phyloP scores from a whole-genome alignment of 495 filamentous ascomycete species.

The Oidiodendron maius region DNA sequence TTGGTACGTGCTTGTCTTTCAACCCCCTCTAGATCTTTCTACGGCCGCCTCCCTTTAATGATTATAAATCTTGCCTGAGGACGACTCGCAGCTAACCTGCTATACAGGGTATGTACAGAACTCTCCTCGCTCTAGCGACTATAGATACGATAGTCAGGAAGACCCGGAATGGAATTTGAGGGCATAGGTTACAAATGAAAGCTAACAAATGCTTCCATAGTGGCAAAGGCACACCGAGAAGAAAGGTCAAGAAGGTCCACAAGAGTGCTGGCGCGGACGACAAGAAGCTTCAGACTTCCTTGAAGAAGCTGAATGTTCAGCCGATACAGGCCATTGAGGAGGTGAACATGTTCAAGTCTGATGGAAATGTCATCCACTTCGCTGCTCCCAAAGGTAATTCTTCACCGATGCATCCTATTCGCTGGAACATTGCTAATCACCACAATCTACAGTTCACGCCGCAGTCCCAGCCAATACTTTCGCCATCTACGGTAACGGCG shows the following conservation, averaged over 20 bases:
- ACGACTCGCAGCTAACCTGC: constrained; percentile 17
- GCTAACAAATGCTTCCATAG: constrained; percentile 39
- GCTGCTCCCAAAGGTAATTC: constrained; percentile 85
- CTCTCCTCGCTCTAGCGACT: constrained; percentile 4
- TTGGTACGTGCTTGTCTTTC: constrained; percentile 54
- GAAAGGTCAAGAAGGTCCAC: constrained; percentile 97
- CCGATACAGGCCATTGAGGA: constrained; percentile 99
- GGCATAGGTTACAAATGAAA: constrained; percentile 1
- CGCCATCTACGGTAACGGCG: constrained; percentile 96
- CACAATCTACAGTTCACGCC: constrained; percentile 70
- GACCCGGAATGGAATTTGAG: not conserved
- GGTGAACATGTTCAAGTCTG: constrained; percentile 99
- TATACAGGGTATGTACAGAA: constrained; percentile 27
- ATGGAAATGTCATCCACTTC: constrained; percentile 99
- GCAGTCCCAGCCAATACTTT: constrained; percentile 96
- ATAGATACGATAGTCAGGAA: constrained; percentile 4
- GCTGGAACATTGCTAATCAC: not conserved
- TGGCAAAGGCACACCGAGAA: constrained; percentile 95
- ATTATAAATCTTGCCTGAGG: not conserved
- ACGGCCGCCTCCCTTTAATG: no score
- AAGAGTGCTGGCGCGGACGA: constrained; percentile 87
- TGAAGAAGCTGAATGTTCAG: constrained; percentile 95
- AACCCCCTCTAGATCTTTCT: no score
- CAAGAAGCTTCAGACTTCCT: constrained; percentile 94
- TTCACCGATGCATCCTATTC: not conserved